Evolutionary conservation across 768 basidiomycete species (phyloP), one percentile per base, ranked within the genome.

Genomic region (Pseudohyphozyma bogoriensis): DNA sequence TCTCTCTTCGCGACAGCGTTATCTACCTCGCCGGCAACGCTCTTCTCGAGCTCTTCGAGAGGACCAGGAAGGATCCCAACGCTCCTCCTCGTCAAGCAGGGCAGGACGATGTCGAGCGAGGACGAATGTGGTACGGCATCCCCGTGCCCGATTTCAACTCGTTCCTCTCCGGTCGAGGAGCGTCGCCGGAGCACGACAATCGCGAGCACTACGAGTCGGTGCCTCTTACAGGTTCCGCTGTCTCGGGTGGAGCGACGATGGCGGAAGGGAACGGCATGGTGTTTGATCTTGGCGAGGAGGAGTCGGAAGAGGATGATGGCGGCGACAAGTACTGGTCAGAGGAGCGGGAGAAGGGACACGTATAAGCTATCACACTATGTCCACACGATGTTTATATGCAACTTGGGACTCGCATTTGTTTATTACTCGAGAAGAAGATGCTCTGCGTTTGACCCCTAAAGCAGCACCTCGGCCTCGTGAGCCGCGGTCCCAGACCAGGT

Each of bases 1-100:
- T n/a, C n/a, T n/a, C n/a, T n/a, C n/a, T n/a, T n/a, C n/a, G n/a
- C n/a, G n/a, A n/a, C n/a, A n/a, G n/a, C 77, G 62, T 87, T 40
- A 69, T 91, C 31, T 91, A 92, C 73, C 77, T 84, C 9, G 79
- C 86, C 68, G 82, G 85, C 52, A 76, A 85, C 29, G 79, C 80
- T 69, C 79, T 92, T 53, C 78, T 89, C 67, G 79, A 84, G 64
- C 75, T 89, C 2, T 89, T 85, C 45, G 56, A 55, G 28, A 16
- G 35, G 37, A 42, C 32, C 15, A 32, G 24, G 13, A 3, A 15
- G 16, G 12, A 15, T 8, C 9, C 20, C 18, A 39, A n/a, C 28
- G 40, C 50, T 11, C 2, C 2, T n/a, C 49, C n/a, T n/a, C n/a
- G n/a, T n/a, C n/a, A 53, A 29, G 52, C 2, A 18, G 7, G 3